Conservation (phyloP, 768 basidiomycete species). For the Rhodotorula graminis region DNA sequence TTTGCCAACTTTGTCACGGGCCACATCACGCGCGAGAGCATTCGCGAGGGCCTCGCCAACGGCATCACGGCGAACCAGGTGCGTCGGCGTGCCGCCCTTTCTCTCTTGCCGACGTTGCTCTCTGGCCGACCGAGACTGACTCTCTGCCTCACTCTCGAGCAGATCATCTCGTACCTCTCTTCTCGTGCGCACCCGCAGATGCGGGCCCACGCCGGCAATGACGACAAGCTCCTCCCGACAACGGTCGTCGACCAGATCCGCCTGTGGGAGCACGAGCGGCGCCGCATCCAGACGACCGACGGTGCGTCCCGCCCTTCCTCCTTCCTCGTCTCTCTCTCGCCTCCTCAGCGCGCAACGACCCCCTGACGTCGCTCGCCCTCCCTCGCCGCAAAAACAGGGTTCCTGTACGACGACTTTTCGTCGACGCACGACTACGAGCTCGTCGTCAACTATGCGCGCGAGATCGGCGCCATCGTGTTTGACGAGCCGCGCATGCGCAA, state of each 20-base stretch:
- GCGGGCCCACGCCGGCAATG: constrained; percentile 65
- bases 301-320: constrained; percentile 36
- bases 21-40: constrained; percentile 87
- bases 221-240: constrained; percentile 90
- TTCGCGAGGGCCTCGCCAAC: constrained; percentile 85
- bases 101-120: neutral
- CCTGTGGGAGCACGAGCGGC: constrained; percentile 93
- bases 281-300: constrained; percentile 78
- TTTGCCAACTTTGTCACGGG: constrained; percentile 98
- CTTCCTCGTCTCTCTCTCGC: neutral
- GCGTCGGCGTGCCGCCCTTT: neutral
- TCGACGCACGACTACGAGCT: constrained; percentile 82
- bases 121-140: neutral
- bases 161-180: constrained; percentile 94
- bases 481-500: constrained; percentile 63
- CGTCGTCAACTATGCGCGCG: constrained; percentile 75
- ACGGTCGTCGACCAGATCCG: constrained; percentile 98
- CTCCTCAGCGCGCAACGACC: too few relatives aligned
- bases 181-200: constrained; percentile 97
- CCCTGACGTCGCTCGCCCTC: neutral
- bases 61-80: constrained; percentile 95
- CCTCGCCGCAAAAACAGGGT: too few relatives aligned
- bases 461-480: constrained; percentile 77
- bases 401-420: constrained; percentile 80
- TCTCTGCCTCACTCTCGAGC: neutral